A percentile compares a stretch with the other conserved stretches of the same genome.
Evolutionary conservation across 148 eudicot species (phyloP).

Genomic region (Diospyros lotus): DNA sequence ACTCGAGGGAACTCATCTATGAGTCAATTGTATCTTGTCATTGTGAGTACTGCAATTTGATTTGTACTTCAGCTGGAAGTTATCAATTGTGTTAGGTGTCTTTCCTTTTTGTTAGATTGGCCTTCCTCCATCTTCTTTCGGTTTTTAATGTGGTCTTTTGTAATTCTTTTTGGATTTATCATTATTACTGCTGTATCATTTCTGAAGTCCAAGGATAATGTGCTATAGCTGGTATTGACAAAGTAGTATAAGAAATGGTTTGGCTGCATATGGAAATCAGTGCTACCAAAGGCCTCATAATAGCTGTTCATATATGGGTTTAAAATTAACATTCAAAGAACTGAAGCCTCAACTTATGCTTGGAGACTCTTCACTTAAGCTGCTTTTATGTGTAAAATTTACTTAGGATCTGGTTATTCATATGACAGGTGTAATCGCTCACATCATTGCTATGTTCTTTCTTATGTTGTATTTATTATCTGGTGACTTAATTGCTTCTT

Average conservation of each 20-base stretch:
- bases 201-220: background rate
- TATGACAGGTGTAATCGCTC: background rate
- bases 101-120: background rate
- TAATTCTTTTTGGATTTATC: background rate
- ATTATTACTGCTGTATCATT: background rate
- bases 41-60: background rate
- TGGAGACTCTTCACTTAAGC: background rate
- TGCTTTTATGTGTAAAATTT: background rate
- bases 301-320: background rate
- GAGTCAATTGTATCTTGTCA: background rate
- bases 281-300: background rate
- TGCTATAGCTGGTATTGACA: background rate
- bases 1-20: background rate
- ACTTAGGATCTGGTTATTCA: background rate
- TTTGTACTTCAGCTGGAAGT: slow-evolving; percentile 2
- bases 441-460: slow-evolving; percentile 1
- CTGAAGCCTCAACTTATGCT: background rate
- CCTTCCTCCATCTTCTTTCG: background rate
- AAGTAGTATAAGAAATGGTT: slow-evolving; percentile 1
- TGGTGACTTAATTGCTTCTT: background rate
- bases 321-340: background rate
- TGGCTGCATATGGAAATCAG: slow-evolving; percentile 3
- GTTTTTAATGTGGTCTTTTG: background rate
- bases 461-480: background rate
- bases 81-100: background rate